A percentile compares a stretch with the other conserved stretches of the same genome.
Conservation (phyloP, 2,329 filamentous ascomycete genomes). For the Paecilomyces fulvus region DNA sequence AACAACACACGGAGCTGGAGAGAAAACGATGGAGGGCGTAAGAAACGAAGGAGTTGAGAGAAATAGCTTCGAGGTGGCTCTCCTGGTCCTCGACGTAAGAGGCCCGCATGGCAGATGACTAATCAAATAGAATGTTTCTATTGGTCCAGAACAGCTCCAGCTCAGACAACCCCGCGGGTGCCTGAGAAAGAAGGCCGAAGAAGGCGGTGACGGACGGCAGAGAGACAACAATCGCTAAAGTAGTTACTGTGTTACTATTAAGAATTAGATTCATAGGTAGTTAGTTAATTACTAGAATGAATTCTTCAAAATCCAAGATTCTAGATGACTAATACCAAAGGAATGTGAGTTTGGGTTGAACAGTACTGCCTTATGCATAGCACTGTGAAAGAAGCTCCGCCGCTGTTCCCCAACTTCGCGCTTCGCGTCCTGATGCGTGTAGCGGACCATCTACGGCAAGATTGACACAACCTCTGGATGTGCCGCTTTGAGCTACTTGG, state of each 20-base stretch:
- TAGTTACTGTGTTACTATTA: neutral
- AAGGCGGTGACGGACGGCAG: neutral
- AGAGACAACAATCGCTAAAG: neutral
- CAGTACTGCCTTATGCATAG: neutral
- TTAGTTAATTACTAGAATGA: too few relatives aligned
- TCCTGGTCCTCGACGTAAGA: conserved; percentile 7
- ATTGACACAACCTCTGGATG: conserved; percentile 23
- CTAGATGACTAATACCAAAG: neutral
- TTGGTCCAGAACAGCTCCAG: neutral
- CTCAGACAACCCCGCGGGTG: conserved; percentile 5
- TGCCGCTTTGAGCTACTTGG: conserved; percentile 40
- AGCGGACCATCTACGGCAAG: neutral
- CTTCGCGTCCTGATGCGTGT: neutral
- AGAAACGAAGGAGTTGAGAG: neutral
- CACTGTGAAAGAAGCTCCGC: neutral
- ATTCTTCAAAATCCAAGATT: neutral
- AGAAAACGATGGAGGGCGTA: neutral
- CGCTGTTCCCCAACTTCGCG: neutral
- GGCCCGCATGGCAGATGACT: neutral
- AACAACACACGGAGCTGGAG: neutral
- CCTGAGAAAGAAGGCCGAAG: conserved; percentile 1
- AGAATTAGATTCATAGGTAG: too few relatives aligned
- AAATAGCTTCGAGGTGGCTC: neutral
- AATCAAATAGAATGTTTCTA: neutral
- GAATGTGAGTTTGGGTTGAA: neutral